These are phyloP conservation scores for Pseudofabraea citricarpa DNA, from an alignment of 2,329 filamentous ascomycete genomes.

Conservation along the genomic window DNA sequence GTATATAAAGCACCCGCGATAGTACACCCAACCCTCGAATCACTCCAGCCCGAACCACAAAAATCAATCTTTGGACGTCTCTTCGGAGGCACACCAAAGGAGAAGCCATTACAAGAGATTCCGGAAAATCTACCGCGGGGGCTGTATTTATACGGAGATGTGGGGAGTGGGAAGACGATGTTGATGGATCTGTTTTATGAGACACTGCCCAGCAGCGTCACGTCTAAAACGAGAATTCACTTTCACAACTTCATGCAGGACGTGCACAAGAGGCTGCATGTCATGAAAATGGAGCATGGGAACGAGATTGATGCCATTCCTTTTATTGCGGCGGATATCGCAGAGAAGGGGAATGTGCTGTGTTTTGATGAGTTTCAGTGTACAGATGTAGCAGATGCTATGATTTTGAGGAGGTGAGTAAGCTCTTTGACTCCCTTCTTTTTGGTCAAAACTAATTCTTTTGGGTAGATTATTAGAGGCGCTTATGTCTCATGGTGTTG, in stretches of 20 bases:
- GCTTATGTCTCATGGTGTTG: constrained; percentile 94
- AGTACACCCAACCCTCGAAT: constrained; percentile 71
- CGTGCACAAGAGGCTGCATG: constrained; percentile 85
- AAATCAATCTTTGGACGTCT: constrained; percentile 57
- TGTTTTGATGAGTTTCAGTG: constrained; percentile 99
- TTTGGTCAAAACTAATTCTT: constrained; percentile 4
- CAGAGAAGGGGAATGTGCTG: constrained; percentile 75
- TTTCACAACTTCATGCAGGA: constrained; percentile 99
- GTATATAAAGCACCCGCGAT: constrained; percentile 71
- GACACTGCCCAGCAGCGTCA: constrained; percentile 75
- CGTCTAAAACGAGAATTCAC: constrained; percentile 85
- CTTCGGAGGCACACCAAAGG: constrained; percentile 44
- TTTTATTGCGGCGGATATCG: constrained; percentile 92
- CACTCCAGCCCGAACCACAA: constrained; percentile 48
- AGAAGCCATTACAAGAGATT: constrained; percentile 43
- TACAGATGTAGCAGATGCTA: constrained; percentile 96
- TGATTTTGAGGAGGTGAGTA: constrained; percentile 77
- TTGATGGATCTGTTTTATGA: constrained; percentile 98
- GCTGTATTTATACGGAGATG: constrained; percentile 92
- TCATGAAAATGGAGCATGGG: constrained; percentile 83
- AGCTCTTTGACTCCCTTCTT: constrained; percentile 1
- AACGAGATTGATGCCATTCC: constrained; percentile 87
- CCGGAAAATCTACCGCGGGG: constrained; percentile 77
- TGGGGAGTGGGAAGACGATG: constrained; percentile 98
- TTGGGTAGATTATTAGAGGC: constrained; percentile 68